These are phyloP conservation scores for Triglochin maritima DNA, from an alignment of 106 monocot species.

Conservation along the genomic window DNA sequence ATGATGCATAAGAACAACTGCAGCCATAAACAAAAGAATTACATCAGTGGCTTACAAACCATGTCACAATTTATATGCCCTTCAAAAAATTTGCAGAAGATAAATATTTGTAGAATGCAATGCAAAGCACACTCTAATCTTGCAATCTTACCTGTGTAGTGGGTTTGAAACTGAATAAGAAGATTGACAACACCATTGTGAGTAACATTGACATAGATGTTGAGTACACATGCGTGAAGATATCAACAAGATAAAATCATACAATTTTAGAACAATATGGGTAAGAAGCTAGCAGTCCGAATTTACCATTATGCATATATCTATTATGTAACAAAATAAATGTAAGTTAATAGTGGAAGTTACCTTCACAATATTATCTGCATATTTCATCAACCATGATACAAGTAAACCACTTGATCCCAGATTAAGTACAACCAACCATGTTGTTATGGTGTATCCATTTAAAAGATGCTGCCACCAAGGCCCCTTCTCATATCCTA, in stretches of 20 bases:
- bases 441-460: too few species aligned
- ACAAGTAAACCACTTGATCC: slow-evolving; percentile 85
- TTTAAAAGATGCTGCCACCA: slow-evolving; percentile 88
- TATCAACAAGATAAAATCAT: background rate
- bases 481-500: slow-evolving; percentile 75
- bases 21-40: slow-evolving; percentile 7
- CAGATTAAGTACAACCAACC: slow-evolving; percentile 91
- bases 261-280: background rate
- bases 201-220: slow-evolving; percentile 87
- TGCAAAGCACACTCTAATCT: background rate
- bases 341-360: background rate
- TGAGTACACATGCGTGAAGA: slow-evolving; percentile 51
- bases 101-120: background rate
- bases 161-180: slow-evolving; percentile 60
- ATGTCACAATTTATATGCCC: too few species aligned
- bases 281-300: background rate
- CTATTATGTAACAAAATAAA: too few species aligned
- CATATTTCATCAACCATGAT: slow-evolving; percentile 98
- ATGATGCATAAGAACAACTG: slow-evolving; percentile 91
- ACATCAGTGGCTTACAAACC: background rate
- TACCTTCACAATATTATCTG: slow-evolving; percentile 98
- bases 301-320: too few species aligned
- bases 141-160: slow-evolving; percentile 52
- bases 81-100: background rate
- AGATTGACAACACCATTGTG: slow-evolving; percentile 68